phyloP scores from a whole-genome alignment of 805 yeast species.

The Cyberlindnera maclurae region DNA sequence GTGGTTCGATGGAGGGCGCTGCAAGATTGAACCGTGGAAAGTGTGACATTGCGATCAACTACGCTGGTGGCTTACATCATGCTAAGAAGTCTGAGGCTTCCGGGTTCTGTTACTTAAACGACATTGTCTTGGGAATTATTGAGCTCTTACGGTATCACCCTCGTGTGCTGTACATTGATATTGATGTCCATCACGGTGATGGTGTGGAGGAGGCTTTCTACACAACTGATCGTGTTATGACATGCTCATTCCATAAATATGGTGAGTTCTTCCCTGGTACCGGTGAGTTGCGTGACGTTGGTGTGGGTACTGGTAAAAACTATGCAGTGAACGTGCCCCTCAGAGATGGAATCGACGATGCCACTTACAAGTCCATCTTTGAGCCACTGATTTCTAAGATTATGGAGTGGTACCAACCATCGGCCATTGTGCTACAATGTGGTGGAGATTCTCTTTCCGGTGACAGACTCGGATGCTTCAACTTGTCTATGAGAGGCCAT shows the following conservation, averaged over 20 bases:
- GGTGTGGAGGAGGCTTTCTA: slow-evolving; percentile 95
- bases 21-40: slow-evolving; percentile 74
- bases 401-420: slow-evolving; percentile 86
- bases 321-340: slow-evolving; percentile 82
- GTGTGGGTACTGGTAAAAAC: slow-evolving; percentile 79
- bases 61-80: slow-evolving; percentile 92
- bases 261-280: slow-evolving; percentile 95
- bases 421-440: slow-evolving; percentile 95
- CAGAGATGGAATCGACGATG: slow-evolving; percentile 92
- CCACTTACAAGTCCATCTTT: slow-evolving; percentile 64
- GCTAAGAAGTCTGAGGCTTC: slow-evolving; percentile 87
- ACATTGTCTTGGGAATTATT: slow-evolving; percentile 78
- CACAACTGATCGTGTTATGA: slow-evolving; percentile 86
- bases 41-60: slow-evolving; percentile 87
- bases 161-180: slow-evolving; percentile 80
- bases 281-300: slow-evolving; percentile 78
- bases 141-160: slow-evolving; percentile 77
- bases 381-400: slow-evolving; percentile 80
- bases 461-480: slow-evolving; percentile 93
- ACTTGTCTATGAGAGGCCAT: slow-evolving; percentile 87
- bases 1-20: slow-evolving; percentile 88
- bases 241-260: slow-evolving; percentile 84
- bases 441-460: slow-evolving; percentile 98
- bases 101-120: slow-evolving; percentile 88
- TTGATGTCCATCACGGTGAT: slow-evolving; percentile 91